Percentiles rank a stretch among this genome's conserved stretches.
These are phyloP conservation scores for Cryphonectria nitschkei DNA, from an alignment of 2,329 filamentous ascomycete genomes.

Conservation along the genomic window DNA sequence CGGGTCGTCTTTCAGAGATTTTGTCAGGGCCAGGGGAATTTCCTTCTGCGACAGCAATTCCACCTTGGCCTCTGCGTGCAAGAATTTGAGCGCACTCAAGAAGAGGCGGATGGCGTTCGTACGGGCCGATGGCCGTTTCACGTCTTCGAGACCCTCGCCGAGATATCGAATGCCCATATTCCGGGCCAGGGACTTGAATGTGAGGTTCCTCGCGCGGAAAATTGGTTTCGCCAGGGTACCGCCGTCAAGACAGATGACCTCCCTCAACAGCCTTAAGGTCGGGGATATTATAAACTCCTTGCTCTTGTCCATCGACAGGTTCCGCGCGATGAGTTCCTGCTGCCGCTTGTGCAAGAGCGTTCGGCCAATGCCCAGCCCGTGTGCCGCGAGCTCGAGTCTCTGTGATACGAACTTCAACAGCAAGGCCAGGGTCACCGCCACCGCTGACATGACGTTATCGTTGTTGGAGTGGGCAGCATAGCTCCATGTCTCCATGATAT, in stretches of 20 bases:
- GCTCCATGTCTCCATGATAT: slow-evolving; percentile 87
- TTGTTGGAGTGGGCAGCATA: slow-evolving; percentile 80
- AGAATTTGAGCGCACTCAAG: slow-evolving; percentile 75
- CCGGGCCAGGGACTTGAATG: slow-evolving; percentile 77
- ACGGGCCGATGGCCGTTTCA: slow-evolving; percentile 75
- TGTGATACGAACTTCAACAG: slow-evolving; percentile 78
- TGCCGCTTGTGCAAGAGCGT: slow-evolving; percentile 81
- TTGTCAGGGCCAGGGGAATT: slow-evolving; percentile 71
- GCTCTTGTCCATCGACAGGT: slow-evolving; percentile 76
- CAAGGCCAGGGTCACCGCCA: slow-evolving; percentile 79
- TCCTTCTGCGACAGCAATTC: slow-evolving; percentile 82
- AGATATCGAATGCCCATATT: slow-evolving; percentile 74
- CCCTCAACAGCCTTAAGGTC: slow-evolving; percentile 80
- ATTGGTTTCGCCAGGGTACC: slow-evolving; percentile 77
- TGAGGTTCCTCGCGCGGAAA: slow-evolving; percentile 77
- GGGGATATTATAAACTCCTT: slow-evolving; percentile 91
- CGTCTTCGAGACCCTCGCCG: slow-evolving; percentile 64
- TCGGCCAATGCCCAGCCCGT: slow-evolving; percentile 78
- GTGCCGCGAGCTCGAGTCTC: slow-evolving; percentile 72
- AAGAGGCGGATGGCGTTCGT: slow-evolving; percentile 84
- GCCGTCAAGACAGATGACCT: slow-evolving; percentile 84
- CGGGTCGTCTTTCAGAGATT: slow-evolving; percentile 77
- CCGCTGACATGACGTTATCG: slow-evolving; percentile 78
- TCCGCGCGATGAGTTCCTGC: slow-evolving; percentile 77
- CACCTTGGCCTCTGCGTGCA: slow-evolving; percentile 75